Evolutionary conservation across 139 green algal species (phyloP).

Genomic region (Raphidocelis subcapitata): DNA sequence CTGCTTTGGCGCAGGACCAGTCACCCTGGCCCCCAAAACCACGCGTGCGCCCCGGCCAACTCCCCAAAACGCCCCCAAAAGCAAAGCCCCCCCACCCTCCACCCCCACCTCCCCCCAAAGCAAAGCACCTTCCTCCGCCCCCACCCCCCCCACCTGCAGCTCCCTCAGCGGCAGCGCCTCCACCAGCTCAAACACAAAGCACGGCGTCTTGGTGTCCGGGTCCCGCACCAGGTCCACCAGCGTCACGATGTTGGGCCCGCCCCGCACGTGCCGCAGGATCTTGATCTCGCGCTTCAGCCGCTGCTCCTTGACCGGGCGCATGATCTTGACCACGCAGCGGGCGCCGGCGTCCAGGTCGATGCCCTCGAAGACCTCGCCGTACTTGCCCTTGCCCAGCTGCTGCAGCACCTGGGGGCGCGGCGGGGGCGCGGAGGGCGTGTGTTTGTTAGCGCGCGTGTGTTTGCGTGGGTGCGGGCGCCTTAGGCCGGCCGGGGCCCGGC

Average conservation of each 20-base stretch:
- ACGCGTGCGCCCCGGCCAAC: no score
- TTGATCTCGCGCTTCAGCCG: slow-evolving; percentile 96
- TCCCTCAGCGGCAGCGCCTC: slow-evolving; percentile 29
- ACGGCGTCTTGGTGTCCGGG: slow-evolving; percentile 92
- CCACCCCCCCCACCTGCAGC: slow-evolving; percentile 34
- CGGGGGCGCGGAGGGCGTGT: not conserved
- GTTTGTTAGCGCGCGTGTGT: no score
- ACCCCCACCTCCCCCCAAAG: no score
- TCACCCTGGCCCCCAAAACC: no score
- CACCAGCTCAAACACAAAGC: slow-evolving; percentile 92
- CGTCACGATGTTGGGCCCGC: slow-evolving; percentile 96
- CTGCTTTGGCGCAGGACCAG: no score
- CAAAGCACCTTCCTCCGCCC: no score
- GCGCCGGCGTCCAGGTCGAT: slow-evolving; percentile 57
- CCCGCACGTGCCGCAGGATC: slow-evolving; percentile 95
- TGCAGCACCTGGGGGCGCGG: slow-evolving; percentile 63
- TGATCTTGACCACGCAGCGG: slow-evolving; percentile 95
- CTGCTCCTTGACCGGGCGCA: slow-evolving; percentile 99
- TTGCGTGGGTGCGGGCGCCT: no score
- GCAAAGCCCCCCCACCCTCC: no score
- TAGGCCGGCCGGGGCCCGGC: slow-evolving; percentile 77
- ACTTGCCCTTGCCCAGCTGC: slow-evolving; percentile 98
- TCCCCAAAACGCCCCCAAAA: no score
- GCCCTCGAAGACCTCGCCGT: slow-evolving; percentile 98
- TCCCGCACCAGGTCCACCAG: slow-evolving; percentile 97